Evolutionary conservation across 257 asterid species (phyloP).

Genomic region (Solanum neorickii): DNA sequence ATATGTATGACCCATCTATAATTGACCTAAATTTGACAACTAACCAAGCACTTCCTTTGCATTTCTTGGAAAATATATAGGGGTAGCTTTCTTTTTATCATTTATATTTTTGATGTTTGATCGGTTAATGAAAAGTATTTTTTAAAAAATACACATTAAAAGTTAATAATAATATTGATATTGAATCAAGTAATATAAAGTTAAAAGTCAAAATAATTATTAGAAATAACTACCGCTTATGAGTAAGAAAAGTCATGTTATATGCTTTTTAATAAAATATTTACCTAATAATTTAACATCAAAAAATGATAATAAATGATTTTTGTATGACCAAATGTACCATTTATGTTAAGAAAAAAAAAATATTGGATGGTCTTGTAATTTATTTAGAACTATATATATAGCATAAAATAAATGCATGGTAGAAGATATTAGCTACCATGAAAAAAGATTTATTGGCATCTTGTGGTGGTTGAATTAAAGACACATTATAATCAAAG

Average conservation of each 20-base stretch:
- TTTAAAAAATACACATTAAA: fast-evolving
- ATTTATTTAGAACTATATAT: background rate
- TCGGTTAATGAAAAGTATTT: background rate
- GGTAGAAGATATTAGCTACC: background rate
- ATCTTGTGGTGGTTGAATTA: background rate
- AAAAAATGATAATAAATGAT: background rate
- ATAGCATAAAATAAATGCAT: background rate
- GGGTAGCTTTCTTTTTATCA: background rate
- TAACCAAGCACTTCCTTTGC: background rate
- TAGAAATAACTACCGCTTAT: background rate
- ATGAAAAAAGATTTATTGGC: background rate
- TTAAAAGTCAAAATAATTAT: background rate
- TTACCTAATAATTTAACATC: background rate
- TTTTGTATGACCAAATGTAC: background rate
- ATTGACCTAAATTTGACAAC: background rate
- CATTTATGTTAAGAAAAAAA: background rate
- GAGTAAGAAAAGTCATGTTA: background rate
- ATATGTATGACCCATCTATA: background rate
- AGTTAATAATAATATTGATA: background rate
- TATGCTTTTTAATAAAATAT: background rate
- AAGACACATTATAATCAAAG: background rate
- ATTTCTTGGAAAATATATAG: background rate
- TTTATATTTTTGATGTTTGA: background rate
- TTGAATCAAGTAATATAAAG: background rate
- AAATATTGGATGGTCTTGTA: background rate